Conservation (phyloP, 768 basidiomycete species). For the Kwoniella mangroviensis region DNA sequence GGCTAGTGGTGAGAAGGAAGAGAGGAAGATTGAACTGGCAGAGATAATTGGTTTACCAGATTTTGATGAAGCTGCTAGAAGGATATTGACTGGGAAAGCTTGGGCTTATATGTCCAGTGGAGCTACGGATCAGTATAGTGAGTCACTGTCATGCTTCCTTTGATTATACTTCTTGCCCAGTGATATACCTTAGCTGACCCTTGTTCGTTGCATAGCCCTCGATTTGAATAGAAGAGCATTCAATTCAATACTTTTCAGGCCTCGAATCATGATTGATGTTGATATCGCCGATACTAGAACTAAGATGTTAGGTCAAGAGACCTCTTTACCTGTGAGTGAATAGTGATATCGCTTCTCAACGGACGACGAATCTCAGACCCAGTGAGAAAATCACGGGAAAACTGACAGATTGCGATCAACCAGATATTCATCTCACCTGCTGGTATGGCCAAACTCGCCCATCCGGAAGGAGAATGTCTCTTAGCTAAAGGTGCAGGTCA, state of each 20-base stretch:
- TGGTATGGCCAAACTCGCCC: conserved; percentile 59
- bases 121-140: conserved; percentile 56
- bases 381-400: no score
- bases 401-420: no score
- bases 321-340: conserved; percentile 48
- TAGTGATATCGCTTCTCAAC: no score
- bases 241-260: conserved; percentile 57
- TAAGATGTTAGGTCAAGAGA: conserved; percentile 55
- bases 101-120: conserved; percentile 57
- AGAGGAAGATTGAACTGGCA: conserved; percentile 48
- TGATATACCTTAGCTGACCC: neutral
- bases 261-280: conserved; percentile 56
- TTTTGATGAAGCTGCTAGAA: conserved; percentile 53
- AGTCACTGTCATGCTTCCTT: conserved; percentile 14
- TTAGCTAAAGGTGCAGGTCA: conserved; percentile 53
- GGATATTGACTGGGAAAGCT: conserved; percentile 52
- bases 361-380: no score
- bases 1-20: conserved; percentile 29
- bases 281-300: conserved; percentile 51
- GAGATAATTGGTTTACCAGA: conserved; percentile 57
- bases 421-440: conserved; percentile 59
- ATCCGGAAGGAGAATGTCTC: conserved; percentile 57
- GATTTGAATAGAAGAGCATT: conserved; percentile 47
- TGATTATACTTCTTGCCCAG: neutral
- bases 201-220: conserved; percentile 30